Conservation (phyloP, 2,329 filamentous ascomycete species). For the Penicillium sp. region DNA sequence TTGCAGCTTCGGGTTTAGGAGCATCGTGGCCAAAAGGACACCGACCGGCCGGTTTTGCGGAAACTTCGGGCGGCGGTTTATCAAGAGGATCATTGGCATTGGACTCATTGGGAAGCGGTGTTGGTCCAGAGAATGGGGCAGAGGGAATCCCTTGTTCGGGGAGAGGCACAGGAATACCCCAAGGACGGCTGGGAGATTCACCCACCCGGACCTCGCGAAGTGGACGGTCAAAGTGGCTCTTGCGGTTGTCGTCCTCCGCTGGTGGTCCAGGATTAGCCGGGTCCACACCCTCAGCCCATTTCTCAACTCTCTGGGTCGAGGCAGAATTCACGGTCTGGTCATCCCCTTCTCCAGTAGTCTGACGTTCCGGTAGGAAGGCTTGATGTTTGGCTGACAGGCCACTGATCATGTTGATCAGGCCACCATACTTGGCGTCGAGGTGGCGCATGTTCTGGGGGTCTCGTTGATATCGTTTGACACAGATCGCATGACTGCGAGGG, state of each 20-base stretch:
- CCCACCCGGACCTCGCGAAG: constrained; percentile 87
- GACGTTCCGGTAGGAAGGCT: constrained; percentile 64
- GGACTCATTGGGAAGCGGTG: too few species aligned
- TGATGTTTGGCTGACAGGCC: constrained; percentile 82
- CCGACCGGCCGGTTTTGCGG: constrained; percentile 23
- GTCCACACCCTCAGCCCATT: constrained; percentile 76
- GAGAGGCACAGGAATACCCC: constrained; percentile 78
- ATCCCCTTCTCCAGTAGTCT: constrained; percentile 27
- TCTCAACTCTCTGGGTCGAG: constrained; percentile 69
- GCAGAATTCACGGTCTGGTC: constrained; percentile 31
- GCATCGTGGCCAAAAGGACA: constrained; percentile 35
- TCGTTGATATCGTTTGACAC: constrained; percentile 80
- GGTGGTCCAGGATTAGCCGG: constrained; percentile 39
- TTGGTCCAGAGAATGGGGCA: constrained; percentile 23
- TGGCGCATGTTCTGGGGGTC: constrained; percentile 80
- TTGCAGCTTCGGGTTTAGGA: constrained; percentile 8
- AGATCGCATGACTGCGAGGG: constrained; percentile 87
- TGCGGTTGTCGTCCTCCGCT: constrained; percentile 54
- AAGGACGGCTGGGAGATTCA: constrained; percentile 86
- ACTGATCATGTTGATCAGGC: constrained; percentile 88
- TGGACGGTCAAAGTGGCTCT: constrained; percentile 73
- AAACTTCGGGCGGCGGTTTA: constrained; percentile 10
- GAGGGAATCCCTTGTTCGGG: constrained; percentile 33
- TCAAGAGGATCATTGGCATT: constrained; percentile 12
- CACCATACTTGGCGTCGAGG: constrained; percentile 90